phyloP scores from a whole-genome alignment of 2,329 filamentous ascomycete genomes.

The Fusarium liriodendri region DNA sequence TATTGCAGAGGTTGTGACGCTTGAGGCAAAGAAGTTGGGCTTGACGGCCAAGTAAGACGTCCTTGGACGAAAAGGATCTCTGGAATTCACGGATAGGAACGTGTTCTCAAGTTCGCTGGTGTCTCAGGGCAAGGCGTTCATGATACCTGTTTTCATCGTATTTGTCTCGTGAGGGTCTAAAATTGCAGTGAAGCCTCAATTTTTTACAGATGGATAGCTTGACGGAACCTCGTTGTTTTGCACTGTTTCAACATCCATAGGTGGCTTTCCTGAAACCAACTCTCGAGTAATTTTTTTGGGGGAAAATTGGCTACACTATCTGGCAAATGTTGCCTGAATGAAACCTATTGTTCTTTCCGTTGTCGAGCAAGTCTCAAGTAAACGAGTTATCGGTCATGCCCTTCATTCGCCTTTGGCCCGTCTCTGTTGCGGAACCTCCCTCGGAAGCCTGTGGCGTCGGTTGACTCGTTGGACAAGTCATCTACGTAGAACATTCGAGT shows the following conservation, averaged over 20 bases:
- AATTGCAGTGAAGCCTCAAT: neutral
- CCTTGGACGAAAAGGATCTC: no score
- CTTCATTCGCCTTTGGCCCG: neutral
- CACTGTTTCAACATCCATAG: no score
- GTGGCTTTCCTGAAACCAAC: no score
- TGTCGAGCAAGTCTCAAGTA: no score
- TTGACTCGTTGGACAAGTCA: neutral
- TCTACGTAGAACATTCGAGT: neutral
- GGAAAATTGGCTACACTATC: no score
- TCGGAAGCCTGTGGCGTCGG: neutral
- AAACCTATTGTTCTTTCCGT: no score
- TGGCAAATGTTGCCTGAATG: no score
- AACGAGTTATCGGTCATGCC: neutral
- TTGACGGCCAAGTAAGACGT: constrained; percentile 42
- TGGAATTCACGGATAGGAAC: neutral
- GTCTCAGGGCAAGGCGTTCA: neutral
- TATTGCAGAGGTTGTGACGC: constrained; percentile 50
- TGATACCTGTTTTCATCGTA: neutral
- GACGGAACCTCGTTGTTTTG: no score
- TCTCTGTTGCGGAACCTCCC: neutral
- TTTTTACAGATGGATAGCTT: no score
- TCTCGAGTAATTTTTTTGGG: no score
- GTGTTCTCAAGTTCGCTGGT: neutral
- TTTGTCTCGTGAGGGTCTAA: neutral
- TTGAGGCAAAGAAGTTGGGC: constrained; percentile 53